These are phyloP conservation scores for Apiotrichum gracile DNA, from an alignment of 1,284 basidiomycete genomes.

Conservation along the genomic window DNA sequence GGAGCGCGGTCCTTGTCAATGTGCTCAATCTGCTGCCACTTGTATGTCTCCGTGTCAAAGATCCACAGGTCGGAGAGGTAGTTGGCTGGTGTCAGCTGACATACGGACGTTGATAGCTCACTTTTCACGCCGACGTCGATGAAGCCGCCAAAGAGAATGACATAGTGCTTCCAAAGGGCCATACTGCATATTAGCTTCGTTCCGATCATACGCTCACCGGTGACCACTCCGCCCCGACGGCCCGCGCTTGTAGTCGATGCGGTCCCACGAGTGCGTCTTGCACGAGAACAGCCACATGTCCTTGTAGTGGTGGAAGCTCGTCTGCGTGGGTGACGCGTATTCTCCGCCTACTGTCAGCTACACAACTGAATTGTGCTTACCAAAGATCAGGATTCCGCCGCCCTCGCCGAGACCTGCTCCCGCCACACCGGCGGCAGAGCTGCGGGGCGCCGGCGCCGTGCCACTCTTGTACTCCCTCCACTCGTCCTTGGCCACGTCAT, in stretches of 20 bases:
- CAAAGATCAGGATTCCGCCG: constrained; percentile 78
- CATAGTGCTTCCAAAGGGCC: constrained; percentile 83
- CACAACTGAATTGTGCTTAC: constrained; percentile 46
- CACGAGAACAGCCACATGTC: constrained; percentile 54
- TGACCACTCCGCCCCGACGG: constrained; percentile 81
- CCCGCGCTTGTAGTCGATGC: constrained; percentile 76
- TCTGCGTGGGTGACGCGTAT: constrained; percentile 79
- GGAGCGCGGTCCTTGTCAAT: constrained; percentile 64
- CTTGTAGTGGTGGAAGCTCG: constrained; percentile 83
- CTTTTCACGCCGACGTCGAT: constrained; percentile 73
- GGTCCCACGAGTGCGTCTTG: constrained; percentile 69
- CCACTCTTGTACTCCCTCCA: constrained; percentile 78
- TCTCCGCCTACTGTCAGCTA: constrained; percentile 58
- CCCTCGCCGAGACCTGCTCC: constrained; percentile 59
- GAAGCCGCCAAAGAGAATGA: constrained; percentile 82
- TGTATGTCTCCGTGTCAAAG: constrained; percentile 81
- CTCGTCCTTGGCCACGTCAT: constrained; percentile 57
- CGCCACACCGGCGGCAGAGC: constrained; percentile 71
- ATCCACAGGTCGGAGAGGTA: constrained; percentile 85
- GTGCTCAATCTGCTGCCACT: constrained; percentile 75
- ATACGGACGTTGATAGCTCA: constrained; percentile 36
- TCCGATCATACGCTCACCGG: constrained; percentile 51
- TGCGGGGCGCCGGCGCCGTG: constrained; percentile 74
- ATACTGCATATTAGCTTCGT: constrained; percentile 53
- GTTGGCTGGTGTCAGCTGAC: constrained; percentile 53